Evolutionary conservation across 495 filamentous ascomycete species (phyloP), one percentile per base, ranked within the genome.

Genomic region (Aspergillus campestris): DNA sequence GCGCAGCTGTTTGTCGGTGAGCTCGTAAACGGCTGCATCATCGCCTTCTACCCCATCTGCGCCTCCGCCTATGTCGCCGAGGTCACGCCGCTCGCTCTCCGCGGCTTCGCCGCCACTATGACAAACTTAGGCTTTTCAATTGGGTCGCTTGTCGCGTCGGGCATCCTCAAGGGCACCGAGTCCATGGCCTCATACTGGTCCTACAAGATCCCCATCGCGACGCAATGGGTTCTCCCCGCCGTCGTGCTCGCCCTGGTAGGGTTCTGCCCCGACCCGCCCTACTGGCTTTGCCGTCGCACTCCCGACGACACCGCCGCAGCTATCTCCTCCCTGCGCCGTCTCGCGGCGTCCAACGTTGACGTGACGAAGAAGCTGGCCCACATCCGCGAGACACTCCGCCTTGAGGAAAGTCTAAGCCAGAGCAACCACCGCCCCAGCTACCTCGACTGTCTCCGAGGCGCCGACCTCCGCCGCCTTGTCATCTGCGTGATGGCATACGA

Each of bases 201-300:
- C 13, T 69, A 69, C 46, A 59, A 61, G 33, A 60, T 66, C 35
- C 61, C 61, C 28, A 60, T 63, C 34, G 62, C 57, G 1, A 52
- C 64, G 6, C 67, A 72, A 48, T 69, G 65, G 54, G 52, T 58
- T 1, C 44, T 58, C 6, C 60, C 62, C 6, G 44, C 49, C 15
- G 14, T 56, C 29, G 65, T 76, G 42, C 48, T 67, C 2, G 29
- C 61, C 18, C 52, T 70, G 0, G 47, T 74, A 4, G 58, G 48
- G n/a, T 65, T 76, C 32, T 66, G 66, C 32, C 75, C 71, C 5
- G 73, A 78, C 42, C 69, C 68, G 8, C 70, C 73, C 3, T 75
- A 70, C 60, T 72, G 71, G 62, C 58, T 76, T 7, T 67, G 70
- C 24, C 60, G 66, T 7, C 62, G 66, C 33, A 67, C 60, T 11